Percentiles rank a stretch among this genome's conserved stretches.
These are phyloP conservation scores for Emergomyces pasteurianus DNA, from an alignment of 2,329 filamentous ascomycete genomes.

Conservation along the genomic window DNA sequence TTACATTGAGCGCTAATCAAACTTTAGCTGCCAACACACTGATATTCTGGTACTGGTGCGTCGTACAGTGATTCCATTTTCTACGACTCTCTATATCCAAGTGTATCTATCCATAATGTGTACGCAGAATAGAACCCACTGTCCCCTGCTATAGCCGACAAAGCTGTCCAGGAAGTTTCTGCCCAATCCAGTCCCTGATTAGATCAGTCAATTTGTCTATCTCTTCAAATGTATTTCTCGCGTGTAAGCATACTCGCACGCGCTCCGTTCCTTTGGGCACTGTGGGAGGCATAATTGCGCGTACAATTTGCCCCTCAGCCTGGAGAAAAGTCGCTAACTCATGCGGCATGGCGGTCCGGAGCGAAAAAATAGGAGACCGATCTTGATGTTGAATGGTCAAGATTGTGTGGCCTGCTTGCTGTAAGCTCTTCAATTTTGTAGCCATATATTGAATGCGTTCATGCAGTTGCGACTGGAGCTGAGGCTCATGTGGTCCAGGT, in stretches of 20 bases:
- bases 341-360: constrained; percentile 48
- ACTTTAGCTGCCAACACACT: background rate
- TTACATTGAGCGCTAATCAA: background rate
- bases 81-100: background rate
- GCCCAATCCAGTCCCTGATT: constrained; percentile 7
- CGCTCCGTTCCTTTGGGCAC: constrained; percentile 52
- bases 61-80: background rate
- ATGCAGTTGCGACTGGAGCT: constrained; percentile 37
- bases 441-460: constrained; percentile 37
- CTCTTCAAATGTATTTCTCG: constrained; percentile 48
- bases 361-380: constrained; percentile 51
- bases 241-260: constrained; percentile 56
- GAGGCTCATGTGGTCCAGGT: constrained; percentile 6
- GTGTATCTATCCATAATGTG: background rate
- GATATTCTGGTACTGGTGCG: background rate
- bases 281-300: constrained; percentile 57
- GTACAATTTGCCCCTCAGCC: constrained; percentile 45
- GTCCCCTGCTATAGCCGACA: background rate
- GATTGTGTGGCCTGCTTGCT: constrained; percentile 22
- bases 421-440: constrained; percentile 25
- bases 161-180: background rate
- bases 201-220: constrained; percentile 40
- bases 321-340: constrained; percentile 51
- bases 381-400: constrained; percentile 34
- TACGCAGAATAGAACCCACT: background rate